These are phyloP conservation scores for Themeda triandra DNA, from an alignment of 176 grass and related monocot species.

Conservation along the genomic window DNA sequence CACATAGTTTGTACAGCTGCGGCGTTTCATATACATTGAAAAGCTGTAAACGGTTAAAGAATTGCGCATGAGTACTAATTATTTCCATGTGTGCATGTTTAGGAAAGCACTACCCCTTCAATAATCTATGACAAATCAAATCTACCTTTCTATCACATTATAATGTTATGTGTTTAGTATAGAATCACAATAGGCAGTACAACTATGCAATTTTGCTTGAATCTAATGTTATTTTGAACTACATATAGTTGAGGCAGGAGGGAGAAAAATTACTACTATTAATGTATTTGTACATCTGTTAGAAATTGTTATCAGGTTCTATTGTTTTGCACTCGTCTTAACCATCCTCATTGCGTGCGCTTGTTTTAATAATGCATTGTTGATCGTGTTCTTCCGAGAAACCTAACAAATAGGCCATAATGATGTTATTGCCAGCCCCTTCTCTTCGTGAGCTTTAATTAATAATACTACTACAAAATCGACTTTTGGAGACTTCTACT, in stretches of 20 bases:
- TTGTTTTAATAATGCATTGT: neutral
- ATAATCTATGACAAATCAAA: neutral
- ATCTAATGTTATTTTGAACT: neutral
- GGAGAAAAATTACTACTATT: neutral
- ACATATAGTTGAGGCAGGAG: neutral
- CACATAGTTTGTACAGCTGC: no score
- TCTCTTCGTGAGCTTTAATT: neutral
- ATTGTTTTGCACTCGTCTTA: neutral
- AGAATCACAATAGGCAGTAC: neutral
- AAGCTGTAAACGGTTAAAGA: neutral
- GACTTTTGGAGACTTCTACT: neutral
- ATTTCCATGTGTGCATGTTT: neutral
- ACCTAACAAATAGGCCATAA: no score
- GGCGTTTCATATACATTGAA: neutral
- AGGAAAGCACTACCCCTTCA: neutral
- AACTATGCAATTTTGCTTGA: neutral
- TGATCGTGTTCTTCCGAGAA: neutral
- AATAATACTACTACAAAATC: neutral
- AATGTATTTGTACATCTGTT: neutral
- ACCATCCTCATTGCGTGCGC: neutral
- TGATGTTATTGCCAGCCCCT: neutral
- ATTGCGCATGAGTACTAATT: neutral
- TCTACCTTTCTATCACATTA: neutral
- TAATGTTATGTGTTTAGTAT: neutral
- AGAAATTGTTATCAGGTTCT: neutral